Conservation (phyloP, 208 protist species). For the Crithidia sp. region DNA sequence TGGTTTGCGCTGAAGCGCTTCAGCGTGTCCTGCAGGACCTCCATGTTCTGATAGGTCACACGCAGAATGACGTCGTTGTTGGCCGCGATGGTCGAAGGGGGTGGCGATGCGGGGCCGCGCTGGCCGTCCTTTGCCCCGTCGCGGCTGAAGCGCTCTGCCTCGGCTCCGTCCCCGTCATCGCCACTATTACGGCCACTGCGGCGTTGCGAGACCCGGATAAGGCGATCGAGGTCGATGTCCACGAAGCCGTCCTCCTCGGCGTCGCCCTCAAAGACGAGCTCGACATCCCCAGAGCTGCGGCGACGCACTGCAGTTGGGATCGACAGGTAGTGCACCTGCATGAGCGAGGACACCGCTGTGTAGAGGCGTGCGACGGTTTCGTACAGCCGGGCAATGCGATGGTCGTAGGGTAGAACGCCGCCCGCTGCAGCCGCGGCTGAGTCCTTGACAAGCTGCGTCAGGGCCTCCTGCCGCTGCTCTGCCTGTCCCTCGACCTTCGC, state of each 20-base stretch:
- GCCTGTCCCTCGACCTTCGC: slow-evolving; percentile 1
- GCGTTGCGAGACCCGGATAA: slow-evolving; percentile 43
- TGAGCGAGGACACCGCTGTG: slow-evolving; percentile 65
- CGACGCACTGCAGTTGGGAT: slow-evolving; percentile 46
- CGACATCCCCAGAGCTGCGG: slow-evolving; percentile 50
- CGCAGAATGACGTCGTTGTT: slow-evolving; percentile 71
- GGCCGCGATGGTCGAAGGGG: slow-evolving; percentile 22
- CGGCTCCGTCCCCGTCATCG: not conserved
- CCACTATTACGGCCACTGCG: not conserved
- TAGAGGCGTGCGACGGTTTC: slow-evolving; percentile 66
- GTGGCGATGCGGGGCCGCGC: not conserved
- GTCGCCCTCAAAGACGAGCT: slow-evolving; percentile 71
- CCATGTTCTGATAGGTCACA: slow-evolving; percentile 67
- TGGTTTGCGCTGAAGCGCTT: slow-evolving; percentile 77
- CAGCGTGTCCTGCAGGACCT: slow-evolving; percentile 59
- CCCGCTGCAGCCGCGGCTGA: slow-evolving; percentile 15
- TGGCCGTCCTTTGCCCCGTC: slow-evolving; percentile 2
- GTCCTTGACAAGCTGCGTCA: slow-evolving; percentile 39
- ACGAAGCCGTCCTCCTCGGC: slow-evolving; percentile 54
- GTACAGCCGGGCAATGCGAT: slow-evolving; percentile 73
- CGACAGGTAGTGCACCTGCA: slow-evolving; percentile 79
- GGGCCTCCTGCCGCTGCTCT: slow-evolving; percentile 33
- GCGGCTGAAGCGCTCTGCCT: not conserved
- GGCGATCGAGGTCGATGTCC: slow-evolving; percentile 68
- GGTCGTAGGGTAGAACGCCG: slow-evolving; percentile 63